These are phyloP conservation scores for Fusarium sp. DNA, from an alignment of 2,329 filamentous ascomycete species.

Conservation along the genomic window DNA sequence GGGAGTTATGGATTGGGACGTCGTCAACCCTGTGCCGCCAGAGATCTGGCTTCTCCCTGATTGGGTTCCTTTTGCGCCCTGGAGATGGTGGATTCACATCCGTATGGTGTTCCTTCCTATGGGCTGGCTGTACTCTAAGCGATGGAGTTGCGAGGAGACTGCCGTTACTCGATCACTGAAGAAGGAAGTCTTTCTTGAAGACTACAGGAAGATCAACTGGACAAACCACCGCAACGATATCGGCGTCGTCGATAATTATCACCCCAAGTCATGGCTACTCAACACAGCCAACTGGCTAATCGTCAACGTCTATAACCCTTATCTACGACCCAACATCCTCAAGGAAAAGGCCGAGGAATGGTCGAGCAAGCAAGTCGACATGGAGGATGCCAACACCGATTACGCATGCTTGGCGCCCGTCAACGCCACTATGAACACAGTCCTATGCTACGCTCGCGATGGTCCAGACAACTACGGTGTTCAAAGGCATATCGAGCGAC, in stretches of 20 bases:
- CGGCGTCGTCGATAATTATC: constrained; percentile 83
- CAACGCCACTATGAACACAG: constrained; percentile 89
- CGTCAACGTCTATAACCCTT: constrained; percentile 83
- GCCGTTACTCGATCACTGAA: constrained; percentile 78
- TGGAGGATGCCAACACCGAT: constrained; percentile 93
- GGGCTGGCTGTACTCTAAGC: constrained; percentile 88
- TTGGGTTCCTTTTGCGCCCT: constrained; percentile 89
- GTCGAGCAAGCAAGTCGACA: constrained; percentile 84
- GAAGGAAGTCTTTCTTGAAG: constrained; percentile 84
- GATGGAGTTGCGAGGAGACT: constrained; percentile 81
- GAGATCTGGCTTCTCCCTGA: constrained; percentile 94
- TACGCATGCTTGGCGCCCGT: constrained; percentile 89
- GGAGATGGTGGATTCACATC: constrained; percentile 99
- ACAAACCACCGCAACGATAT: constrained; percentile 84
- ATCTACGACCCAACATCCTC: constrained; percentile 74
- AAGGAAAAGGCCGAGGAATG: constrained; percentile 81
- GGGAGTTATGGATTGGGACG: constrained; percentile 87
- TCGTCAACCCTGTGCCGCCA: constrained; percentile 93
- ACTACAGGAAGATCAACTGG: constrained; percentile 84
- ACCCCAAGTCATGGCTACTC: constrained; percentile 88
- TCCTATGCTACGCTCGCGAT: constrained; percentile 86
- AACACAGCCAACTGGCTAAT: constrained; percentile 83
- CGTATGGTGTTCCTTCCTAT: constrained; percentile 96
- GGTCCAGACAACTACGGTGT: constrained; percentile 80
- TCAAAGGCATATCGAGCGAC: constrained; percentile 79